Conservation (phyloP, 169 alveolate genomes). For the Plasmodium billcollinsi region DNA sequence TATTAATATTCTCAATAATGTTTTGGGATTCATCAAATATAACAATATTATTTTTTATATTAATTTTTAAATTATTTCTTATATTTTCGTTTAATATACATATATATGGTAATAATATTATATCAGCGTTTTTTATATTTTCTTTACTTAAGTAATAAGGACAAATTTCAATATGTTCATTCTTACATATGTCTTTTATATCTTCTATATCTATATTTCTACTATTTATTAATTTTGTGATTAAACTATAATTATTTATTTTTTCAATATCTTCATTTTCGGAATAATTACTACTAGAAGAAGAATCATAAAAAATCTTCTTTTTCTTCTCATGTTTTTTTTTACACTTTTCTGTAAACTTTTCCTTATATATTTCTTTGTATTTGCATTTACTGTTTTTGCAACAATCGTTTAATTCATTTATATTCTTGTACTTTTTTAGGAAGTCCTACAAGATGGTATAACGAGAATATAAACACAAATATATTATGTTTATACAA, state of each 20-base stretch:
- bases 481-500: too few species aligned
- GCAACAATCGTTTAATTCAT: constrained; percentile 47
- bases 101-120: constrained; percentile 84
- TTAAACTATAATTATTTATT: constrained; percentile 30
- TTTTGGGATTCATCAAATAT: constrained; percentile 90
- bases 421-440: constrained; percentile 1
- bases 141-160: constrained; percentile 84
- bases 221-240: constrained; percentile 30
- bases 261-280: background rate
- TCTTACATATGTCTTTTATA: constrained; percentile 37
- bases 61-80: constrained; percentile 73
- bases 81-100: constrained; percentile 82
- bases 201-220: constrained; percentile 33
- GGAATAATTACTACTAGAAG: background rate
- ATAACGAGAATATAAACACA: too few species aligned
- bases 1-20: constrained; percentile 70
- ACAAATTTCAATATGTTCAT: constrained; percentile 33
- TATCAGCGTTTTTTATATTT: constrained; percentile 81
- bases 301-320: constrained; percentile 10
- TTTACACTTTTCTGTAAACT: constrained; percentile 1
- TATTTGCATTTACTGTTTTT: constrained; percentile 35
- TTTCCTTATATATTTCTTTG: constrained; percentile 31
- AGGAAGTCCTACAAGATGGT: constrained; percentile 8
- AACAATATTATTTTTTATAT: constrained; percentile 70
- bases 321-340: constrained; percentile 22